A percentile compares a stretch with the other conserved stretches of the same genome.
Conservation (phyloP, 192 early-diverging fungal species). For the Entomortierella chlamydospora region DNA sequence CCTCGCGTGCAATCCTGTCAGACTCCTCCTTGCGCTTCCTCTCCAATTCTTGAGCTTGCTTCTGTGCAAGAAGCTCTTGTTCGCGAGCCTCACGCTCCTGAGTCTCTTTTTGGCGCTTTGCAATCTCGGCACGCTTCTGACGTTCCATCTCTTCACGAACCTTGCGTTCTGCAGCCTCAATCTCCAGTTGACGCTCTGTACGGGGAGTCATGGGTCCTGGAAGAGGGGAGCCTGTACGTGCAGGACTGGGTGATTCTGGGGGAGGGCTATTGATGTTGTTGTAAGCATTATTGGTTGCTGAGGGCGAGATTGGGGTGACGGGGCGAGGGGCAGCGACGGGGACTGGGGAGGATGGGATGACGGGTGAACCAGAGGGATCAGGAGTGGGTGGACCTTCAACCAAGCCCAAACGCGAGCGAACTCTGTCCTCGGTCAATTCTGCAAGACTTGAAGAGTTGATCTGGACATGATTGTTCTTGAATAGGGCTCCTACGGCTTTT, state of each 20-base stretch:
- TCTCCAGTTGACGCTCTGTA: conserved; percentile 46
- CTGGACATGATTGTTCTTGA: conserved; percentile 56
- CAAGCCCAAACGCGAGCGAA: conserved; percentile 30
- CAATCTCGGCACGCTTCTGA: conserved; percentile 42
- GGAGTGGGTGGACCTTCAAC: conserved; percentile 35
- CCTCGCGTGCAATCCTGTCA: conserved; percentile 36
- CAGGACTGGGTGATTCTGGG: conserved; percentile 18
- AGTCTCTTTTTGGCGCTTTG: conserved; percentile 37
- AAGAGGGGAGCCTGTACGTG: conserved; percentile 17
- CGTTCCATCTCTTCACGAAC: conserved; percentile 55
- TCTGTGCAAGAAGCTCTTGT: conserved; percentile 50
- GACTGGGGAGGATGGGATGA: conserved; percentile 24
- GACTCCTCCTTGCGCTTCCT: conserved; percentile 28
- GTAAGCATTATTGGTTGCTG: conserved; percentile 7
- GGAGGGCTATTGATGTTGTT: conserved; percentile 18
- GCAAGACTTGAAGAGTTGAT: conserved; percentile 39
- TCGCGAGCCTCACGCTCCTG: conserved; percentile 54
- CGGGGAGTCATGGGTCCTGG: conserved; percentile 23
- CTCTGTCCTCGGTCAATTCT: conserved; percentile 30
- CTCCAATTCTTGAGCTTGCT: conserved; percentile 35
- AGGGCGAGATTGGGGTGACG: conserved; percentile 34
- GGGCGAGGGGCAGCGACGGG: conserved; percentile 26
- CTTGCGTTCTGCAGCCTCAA: conserved; percentile 50
- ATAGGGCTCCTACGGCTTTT: conserved; percentile 64
- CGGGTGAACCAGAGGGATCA: conserved; percentile 25